Evolutionary conservation across 2,329 filamentous ascomycete species (phyloP), one percentile per base, ranked within the genome.

Genomic region (Chrysosporium keratinophilum): DNA sequence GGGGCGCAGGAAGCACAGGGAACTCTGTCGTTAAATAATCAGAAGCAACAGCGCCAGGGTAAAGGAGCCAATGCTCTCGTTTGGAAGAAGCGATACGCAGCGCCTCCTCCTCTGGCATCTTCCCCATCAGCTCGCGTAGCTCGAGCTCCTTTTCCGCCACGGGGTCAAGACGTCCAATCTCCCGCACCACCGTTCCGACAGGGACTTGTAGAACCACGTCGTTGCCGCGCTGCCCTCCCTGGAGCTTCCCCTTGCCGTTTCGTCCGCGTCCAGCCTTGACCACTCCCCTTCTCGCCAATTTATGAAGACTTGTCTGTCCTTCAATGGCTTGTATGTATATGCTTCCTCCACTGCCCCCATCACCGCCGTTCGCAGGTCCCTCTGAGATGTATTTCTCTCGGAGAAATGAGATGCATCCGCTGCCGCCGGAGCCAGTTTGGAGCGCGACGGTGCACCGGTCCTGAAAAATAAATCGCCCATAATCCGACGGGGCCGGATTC

Each of bases 311-410:
- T 0, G 89, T 97, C 70, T 97, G 87, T 56, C 89, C 88, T 52
- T 86, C 83, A 1, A 95, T 82, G 6, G 93, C 90, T 71, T 97
- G 91, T 55, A 98, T 94, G 68, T 95, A 97, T 60, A 98, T 77
- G 63, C 86, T 94, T 39, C 93, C 93, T 57, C 93, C 93, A 54
- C 82, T 85, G 3, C 93, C 93, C 41, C 93, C 93, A 66, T 98
- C 89, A 56, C 93, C 93, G 47, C 93, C 93, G 68, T 98, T 97
- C 9, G 93, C 82, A 10, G 93, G 93, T 0, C 93, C 93, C 59
- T 95, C 84, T 43, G 84, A 81, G 31, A 96, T 77, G 69, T 87
- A 97, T 58, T 91, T 91, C 64, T 98, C 93, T 17, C 91, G 84
- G 42, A 94, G 74, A 67, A 97, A 98, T 0, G 93, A 93, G 49